Evolutionary conservation across 352 stramenopile genomes (phyloP), one percentile per base, ranked within the genome.

Genomic region (Thraustochytrium striatum): DNA sequence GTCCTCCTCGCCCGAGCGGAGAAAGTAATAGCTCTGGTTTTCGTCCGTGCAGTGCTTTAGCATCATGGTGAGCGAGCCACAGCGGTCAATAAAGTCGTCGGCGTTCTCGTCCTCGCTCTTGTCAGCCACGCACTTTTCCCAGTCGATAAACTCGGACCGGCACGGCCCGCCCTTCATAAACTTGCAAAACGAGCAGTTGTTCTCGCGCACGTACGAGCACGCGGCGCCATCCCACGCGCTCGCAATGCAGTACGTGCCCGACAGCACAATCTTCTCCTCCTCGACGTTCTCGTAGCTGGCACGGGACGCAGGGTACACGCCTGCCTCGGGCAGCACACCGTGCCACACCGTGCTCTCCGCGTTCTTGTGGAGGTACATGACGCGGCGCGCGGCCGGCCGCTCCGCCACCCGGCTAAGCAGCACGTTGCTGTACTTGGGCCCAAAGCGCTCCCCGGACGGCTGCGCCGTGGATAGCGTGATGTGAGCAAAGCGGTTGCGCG

Each of bases 141-240:
- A 80, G 25, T 57, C 70, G 0, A 59, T 75, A 57, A 80, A 80
- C 55, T 69, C 41, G 30, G 13, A 19, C 32, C 70, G 55, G 58
- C 70, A 80, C 16, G 70, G 70, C 5, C 70, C 70, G 16, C 8
- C 70, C 58, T 80, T 80, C 70, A 80, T 80, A 39, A 75, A 80
- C 55, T 72, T 80, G 70, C 70, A 80, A 73, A 80, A 80, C 28
- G 36, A 30, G 47, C 70, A 80, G 13, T 80, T 32, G 41, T 80
- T 80, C 58, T 80, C 70, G 55, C 70, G 55, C 41, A 79, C 57
- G 58, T 80, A 80, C 0, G 3, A 21, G 33, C 70, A 80, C 7
- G 47, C 28, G 11, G 79, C 41, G 19, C 25, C 68, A 39, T 80
- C 58, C 32, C 47, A 80, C 9, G 38, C 53, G 33, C 70, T 72